These are phyloP conservation scores for Leccinum variicolor DNA, from an alignment of 768 basidiomycete genomes.

Conservation along the genomic window DNA sequence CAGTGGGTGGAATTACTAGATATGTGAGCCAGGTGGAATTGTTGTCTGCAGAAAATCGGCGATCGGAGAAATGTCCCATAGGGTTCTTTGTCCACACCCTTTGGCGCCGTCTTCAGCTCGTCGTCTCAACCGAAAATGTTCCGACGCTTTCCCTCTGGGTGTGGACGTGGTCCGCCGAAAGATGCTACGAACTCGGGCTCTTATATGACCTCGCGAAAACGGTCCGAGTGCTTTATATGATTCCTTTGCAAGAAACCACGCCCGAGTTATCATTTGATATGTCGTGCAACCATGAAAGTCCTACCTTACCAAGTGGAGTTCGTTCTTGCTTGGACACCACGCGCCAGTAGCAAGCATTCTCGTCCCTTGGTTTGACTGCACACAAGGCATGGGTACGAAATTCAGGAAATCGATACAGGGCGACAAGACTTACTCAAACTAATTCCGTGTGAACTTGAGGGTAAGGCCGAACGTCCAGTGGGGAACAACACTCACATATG, in stretches of 20 bases:
- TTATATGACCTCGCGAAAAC: slow-evolving; percentile 66
- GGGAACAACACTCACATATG: slow-evolving; percentile 13
- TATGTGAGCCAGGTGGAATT: too few relatives aligned
- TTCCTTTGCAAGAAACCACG: slow-evolving; percentile 34
- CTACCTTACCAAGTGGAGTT: slow-evolving; percentile 73
- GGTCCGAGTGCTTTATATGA: slow-evolving; percentile 58
- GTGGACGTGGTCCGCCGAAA: slow-evolving; percentile 69
- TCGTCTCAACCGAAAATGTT: slow-evolving; percentile 88
- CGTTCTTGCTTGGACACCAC: slow-evolving; percentile 77
- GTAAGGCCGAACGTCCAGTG: neutral
- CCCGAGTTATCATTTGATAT: neutral
- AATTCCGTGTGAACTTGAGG: neutral
- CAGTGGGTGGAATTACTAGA: too few relatives aligned
- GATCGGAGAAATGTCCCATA: too few relatives aligned
- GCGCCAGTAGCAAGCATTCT: slow-evolving; percentile 78
- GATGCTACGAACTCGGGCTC: slow-evolving; percentile 65
- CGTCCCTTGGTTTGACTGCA: slow-evolving; percentile 61
- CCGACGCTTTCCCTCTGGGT: slow-evolving; percentile 57
- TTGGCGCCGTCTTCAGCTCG: slow-evolving; percentile 87
- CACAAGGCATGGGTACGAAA: slow-evolving; percentile 5
- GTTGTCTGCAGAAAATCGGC: too few relatives aligned
- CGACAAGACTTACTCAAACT: slow-evolving; percentile 20
- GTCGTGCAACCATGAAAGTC: neutral
- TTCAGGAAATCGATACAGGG: neutral
- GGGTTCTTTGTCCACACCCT: slow-evolving; percentile 67